phyloP scores from a whole-genome alignment of 306 rosid species.

The Notholithocarpus densiflorus region DNA sequence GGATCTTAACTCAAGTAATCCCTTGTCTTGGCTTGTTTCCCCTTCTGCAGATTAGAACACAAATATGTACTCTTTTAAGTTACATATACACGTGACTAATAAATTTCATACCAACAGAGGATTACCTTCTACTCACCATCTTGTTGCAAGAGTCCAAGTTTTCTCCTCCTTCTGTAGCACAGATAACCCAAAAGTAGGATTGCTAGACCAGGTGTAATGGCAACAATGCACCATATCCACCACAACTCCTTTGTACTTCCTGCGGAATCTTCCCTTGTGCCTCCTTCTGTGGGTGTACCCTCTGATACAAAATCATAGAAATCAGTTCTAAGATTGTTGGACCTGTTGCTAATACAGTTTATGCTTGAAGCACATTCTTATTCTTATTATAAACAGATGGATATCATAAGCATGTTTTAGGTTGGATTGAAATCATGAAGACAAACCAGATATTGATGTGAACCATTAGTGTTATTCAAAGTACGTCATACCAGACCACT shows the following conservation, averaged over 20 bases:
- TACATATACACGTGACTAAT: neutral
- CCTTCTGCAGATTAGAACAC: neutral
- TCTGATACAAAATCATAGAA: constrained; percentile 2
- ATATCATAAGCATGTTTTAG: neutral
- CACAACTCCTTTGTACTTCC: constrained; percentile 11
- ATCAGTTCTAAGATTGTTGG: neutral
- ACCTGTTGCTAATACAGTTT: neutral
- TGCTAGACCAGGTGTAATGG: constrained; percentile 1
- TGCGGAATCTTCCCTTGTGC: neutral
- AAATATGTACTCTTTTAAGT: neutral
- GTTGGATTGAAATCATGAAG: too few relatives aligned
- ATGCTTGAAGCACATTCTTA: neutral
- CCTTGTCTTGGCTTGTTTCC: constrained; percentile 20
- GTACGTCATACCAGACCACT: neutral
- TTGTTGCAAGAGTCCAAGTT: neutral
- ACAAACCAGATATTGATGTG: neutral
- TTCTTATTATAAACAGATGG: neutral
- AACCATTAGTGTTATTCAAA: neutral
- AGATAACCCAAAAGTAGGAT: constrained; percentile 11
- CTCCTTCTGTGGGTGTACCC: neutral
- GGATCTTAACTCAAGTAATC: constrained; percentile 15
- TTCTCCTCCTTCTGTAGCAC: constrained; percentile 8
- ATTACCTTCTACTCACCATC: constrained; percentile 10
- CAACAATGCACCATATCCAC: constrained; percentile 14
- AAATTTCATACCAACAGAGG: neutral